Evolutionary conservation across 148 eudicot genomes (phyloP), one percentile per base, ranked within the genome.

Genomic region (Hydrangea macrophylla): DNA sequence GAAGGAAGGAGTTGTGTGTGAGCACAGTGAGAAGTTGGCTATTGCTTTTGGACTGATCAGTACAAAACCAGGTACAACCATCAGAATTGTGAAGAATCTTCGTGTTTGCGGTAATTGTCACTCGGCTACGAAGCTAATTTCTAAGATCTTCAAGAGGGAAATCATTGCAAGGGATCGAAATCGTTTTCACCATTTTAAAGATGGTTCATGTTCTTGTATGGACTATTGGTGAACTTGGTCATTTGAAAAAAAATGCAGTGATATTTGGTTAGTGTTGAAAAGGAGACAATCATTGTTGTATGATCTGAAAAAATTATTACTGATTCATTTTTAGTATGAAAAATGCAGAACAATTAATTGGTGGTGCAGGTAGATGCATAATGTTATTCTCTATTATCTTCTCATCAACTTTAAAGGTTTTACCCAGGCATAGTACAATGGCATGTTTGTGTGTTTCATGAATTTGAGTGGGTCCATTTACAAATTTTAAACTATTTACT

Each of bases 71-170:
- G 88, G 85, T 55, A 78, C 88, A 33, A 76, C 77, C 11, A 70
- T 84, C 60, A 70, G 82, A 67, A 76, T 81, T 54, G 77, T 78
- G 22, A 84, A 84, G 77, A 84, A 84, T 67, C 70, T 84, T 32
- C 61, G 88, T 53, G 79, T 84, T 5, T 84, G 88, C 68, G 83
- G 76, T 22, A 79, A 84, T 56, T 84, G 88, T 55, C 88, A 84
- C 73, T 64, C 79, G 7, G 85, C 88, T 62, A 81, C 75, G 22
- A 81, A 84, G 58, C 57, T 78, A 56, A 71, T 81, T 40, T 81
- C 88, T 2, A 78, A 75, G 74, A 75, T 81, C 23, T 81, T 73
- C 33, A 76, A 73, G 58, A 70, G 88, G 74, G 83, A 78, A 64
- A 81, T 81, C 3, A 70, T 78, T 45, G 88, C 83, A 1, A 73